phyloP scores from a whole-genome alignment of 208 protist species.

The Trypanosoma cruzi region DNA sequence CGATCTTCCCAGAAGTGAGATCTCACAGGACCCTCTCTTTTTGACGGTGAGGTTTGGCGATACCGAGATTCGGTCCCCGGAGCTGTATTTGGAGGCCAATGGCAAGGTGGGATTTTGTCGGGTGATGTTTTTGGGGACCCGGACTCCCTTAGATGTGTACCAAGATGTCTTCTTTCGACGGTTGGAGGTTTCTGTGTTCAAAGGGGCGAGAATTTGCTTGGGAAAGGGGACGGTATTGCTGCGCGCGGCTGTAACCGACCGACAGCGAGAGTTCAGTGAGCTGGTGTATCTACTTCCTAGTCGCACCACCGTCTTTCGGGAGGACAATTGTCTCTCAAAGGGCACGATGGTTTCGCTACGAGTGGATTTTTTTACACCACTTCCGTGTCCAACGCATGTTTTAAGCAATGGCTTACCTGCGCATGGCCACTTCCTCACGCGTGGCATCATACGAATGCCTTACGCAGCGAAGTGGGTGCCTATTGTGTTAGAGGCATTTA shows the following conservation, averaged over 20 bases:
- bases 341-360: slow-evolving; percentile 45
- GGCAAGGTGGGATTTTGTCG: slow-evolving; percentile 24
- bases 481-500: slow-evolving; percentile 44
- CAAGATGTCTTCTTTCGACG: slow-evolving; percentile 25
- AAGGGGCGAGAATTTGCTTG: slow-evolving; percentile 25
- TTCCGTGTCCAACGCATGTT: slow-evolving; percentile 63
- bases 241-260: slow-evolving; percentile 47
- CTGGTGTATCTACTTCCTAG: slow-evolving; percentile 39
- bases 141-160: slow-evolving; percentile 28
- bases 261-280: slow-evolving; percentile 46
- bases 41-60: slow-evolving; percentile 20
- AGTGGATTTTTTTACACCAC: slow-evolving; percentile 68
- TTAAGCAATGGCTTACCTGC: slow-evolving; percentile 35
- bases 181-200: slow-evolving; percentile 26
- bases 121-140: slow-evolving; percentile 29
- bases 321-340: slow-evolving; percentile 49
- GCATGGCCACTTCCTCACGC: slow-evolving; percentile 53
- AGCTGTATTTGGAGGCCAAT: slow-evolving; percentile 6
- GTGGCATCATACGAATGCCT: slow-evolving; percentile 68
- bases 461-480: slow-evolving; percentile 58
- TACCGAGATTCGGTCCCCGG: slow-evolving; percentile 19
- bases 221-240: slow-evolving; percentile 57
- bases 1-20: slow-evolving; percentile 2
- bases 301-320: slow-evolving; percentile 21
- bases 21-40: slow-evolving; percentile 5